Evolutionary conservation across 176 grass and related monocot species (phyloP).

Genomic region (Alloteropsis semialata): DNA sequence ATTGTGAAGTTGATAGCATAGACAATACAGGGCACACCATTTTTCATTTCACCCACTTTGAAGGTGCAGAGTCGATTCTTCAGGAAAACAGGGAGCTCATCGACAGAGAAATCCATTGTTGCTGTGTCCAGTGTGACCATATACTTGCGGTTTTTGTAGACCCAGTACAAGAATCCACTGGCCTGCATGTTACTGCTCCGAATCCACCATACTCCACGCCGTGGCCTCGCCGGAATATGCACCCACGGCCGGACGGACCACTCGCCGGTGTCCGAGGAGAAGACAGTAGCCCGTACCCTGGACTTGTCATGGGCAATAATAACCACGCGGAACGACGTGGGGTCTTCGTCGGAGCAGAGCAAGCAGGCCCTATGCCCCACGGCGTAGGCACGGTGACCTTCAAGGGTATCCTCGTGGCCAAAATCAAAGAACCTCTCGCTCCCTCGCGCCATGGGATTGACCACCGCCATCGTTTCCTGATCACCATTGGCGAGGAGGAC

Average conservation of each 20-base stretch:
- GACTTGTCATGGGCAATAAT: not conserved
- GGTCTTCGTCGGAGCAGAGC: not conserved
- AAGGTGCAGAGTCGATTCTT: not conserved
- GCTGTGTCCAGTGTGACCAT: not conserved
- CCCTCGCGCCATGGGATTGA: not conserved
- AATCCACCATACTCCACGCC: not conserved
- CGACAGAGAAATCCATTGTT: conserved; percentile 1
- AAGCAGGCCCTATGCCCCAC: not conserved
- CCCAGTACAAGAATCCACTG: not conserved
- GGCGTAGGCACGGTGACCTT: not conserved
- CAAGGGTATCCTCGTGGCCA: not conserved
- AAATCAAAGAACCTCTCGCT: not conserved
- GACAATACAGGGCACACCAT: not conserved
- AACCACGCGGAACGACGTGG: not conserved
- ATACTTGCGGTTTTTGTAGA: not conserved
- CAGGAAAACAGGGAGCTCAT: not conserved
- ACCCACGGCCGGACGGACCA: not conserved
- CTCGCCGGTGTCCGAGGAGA: not conserved
- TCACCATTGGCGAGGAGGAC: not conserved
- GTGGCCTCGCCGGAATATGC: not conserved
- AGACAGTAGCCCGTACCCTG: not conserved
- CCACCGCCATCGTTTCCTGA: not conserved
- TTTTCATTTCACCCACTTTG: not conserved
- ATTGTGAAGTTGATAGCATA: not conserved
- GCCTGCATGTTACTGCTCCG: not conserved